A percentile compares a stretch with the other conserved stretches of the same genome.
Conservation (phyloP, 202 grass and related monocot genomes). For the Brachypodium distachyon region DNA sequence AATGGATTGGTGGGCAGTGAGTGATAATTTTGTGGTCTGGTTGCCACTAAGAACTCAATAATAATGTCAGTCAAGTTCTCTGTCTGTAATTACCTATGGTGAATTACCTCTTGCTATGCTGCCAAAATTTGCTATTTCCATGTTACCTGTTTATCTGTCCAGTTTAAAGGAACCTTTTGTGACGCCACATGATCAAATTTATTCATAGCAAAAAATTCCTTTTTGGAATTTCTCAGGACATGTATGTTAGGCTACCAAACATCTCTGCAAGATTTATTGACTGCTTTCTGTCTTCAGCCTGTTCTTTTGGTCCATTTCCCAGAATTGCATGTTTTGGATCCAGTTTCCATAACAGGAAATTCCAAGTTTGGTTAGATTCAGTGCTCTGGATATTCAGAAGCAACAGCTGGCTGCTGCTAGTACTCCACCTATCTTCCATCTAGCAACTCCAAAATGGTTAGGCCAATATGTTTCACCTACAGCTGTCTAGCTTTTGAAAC, state of each 20-base stretch:
- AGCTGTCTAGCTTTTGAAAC: not conserved
- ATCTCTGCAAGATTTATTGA: not conserved
- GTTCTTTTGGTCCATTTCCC: not conserved
- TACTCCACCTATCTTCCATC: no score
- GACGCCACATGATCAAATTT: not conserved
- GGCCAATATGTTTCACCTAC: not conserved
- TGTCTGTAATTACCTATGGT: not conserved
- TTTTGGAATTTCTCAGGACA: no score
- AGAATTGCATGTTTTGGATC: not conserved
- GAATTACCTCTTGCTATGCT: not conserved
- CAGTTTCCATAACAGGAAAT: not conserved
- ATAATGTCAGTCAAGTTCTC: not conserved
- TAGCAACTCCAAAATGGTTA: not conserved
- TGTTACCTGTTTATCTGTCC: not conserved
- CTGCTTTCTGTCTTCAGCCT: not conserved
- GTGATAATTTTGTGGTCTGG: not conserved
- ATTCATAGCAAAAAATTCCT: no score
- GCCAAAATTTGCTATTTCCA: not conserved
- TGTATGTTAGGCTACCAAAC: not conserved
- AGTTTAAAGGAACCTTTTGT: not conserved
- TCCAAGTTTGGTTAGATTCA: not conserved
- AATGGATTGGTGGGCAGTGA: constrained; percentile 19
- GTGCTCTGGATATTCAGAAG: constrained; percentile 2
- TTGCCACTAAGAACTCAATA: not conserved
- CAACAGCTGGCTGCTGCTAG: not conserved